phyloP scores from a whole-genome alignment of 352 stramenopile species.

The Pilasporangium apinafurcum region DNA sequence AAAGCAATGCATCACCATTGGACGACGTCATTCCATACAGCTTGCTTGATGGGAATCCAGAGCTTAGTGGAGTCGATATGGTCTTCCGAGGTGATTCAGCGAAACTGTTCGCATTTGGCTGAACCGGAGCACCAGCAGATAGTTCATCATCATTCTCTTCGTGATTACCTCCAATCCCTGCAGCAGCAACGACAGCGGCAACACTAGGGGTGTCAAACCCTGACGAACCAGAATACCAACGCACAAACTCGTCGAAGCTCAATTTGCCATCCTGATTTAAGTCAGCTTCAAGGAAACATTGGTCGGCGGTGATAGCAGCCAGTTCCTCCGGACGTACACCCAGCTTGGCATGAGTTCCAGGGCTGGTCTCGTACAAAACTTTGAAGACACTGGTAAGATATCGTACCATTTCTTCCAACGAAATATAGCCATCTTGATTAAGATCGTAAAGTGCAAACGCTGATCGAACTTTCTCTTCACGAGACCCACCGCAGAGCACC shows the following conservation, averaged over 20 bases:
- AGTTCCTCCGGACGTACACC: slow-evolving; percentile 66
- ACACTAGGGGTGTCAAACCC: slow-evolving; percentile 38
- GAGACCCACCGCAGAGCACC: slow-evolving; percentile 70
- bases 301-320: slow-evolving; percentile 69
- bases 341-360: slow-evolving; percentile 44
- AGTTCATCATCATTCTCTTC: slow-evolving; percentile 6
- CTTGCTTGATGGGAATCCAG: slow-evolving; percentile 27
- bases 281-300: slow-evolving; percentile 83
- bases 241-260: slow-evolving; percentile 84
- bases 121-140: not conserved
- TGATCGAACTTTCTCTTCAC: slow-evolving; percentile 78
- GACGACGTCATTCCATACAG: slow-evolving; percentile 28
- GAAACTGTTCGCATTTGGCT: not conserved
- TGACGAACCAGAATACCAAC: slow-evolving; percentile 70
- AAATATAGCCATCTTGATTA: slow-evolving; percentile 83
- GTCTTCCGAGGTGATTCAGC: not conserved
- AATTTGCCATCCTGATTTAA: slow-evolving; percentile 74
- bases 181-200: too few species aligned
- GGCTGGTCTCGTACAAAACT: slow-evolving; percentile 79
- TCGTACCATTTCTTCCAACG: slow-evolving; percentile 83
- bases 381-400: slow-evolving; percentile 86
- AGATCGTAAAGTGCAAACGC: slow-evolving; percentile 87
- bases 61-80: not conserved
- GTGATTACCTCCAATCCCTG: slow-evolving; percentile 19
- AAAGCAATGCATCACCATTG: slow-evolving; percentile 33